Conservation (phyloP, 2,329 filamentous ascomycete species). For the Botrytis pseudocinerea region DNA sequence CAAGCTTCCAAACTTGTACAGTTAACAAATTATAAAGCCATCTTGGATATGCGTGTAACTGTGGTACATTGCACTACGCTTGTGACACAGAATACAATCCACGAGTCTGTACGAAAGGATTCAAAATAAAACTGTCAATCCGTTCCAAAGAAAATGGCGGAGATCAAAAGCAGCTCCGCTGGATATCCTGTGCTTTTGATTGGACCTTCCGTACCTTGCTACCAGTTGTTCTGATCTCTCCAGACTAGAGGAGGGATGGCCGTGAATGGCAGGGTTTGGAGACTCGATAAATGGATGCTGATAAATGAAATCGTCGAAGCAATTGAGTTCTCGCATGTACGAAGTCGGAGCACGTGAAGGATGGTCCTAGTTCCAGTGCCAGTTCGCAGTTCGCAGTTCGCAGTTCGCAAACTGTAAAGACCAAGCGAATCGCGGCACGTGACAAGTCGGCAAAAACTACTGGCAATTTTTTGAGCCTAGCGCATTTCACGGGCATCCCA, state of each 20-base stretch:
- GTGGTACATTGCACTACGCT: neutral
- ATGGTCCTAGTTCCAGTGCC: neutral
- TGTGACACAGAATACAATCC: neutral
- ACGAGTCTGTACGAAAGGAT: neutral
- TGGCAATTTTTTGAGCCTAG: slow-evolving; percentile 16
- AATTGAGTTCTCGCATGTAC: neutral
- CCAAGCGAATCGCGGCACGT: neutral
- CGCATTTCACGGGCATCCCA: slow-evolving; percentile 22
- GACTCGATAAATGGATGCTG: too few species aligned
- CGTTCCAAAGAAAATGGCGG: neutral
- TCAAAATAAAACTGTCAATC: neutral
- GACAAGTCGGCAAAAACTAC: slow-evolving; percentile 4
- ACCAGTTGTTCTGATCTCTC: neutral
- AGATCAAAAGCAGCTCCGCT: neutral
- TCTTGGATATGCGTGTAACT: neutral
- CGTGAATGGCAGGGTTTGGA: neutral
- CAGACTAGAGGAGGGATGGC: neutral
- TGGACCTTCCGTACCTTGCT: neutral
- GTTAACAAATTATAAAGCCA: neutral
- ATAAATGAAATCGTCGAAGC: neutral
- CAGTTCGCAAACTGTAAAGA: slow-evolving; percentile 3
- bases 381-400: neutral
- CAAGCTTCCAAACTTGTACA: neutral
- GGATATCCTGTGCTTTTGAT: neutral
- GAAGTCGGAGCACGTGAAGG: neutral